Percentiles rank a stretch among this genome's conserved stretches.
These are phyloP conservation scores for Botrytis byssoidea DNA, from an alignment of 2,329 filamentous ascomycete species.

Conservation along the genomic window DNA sequence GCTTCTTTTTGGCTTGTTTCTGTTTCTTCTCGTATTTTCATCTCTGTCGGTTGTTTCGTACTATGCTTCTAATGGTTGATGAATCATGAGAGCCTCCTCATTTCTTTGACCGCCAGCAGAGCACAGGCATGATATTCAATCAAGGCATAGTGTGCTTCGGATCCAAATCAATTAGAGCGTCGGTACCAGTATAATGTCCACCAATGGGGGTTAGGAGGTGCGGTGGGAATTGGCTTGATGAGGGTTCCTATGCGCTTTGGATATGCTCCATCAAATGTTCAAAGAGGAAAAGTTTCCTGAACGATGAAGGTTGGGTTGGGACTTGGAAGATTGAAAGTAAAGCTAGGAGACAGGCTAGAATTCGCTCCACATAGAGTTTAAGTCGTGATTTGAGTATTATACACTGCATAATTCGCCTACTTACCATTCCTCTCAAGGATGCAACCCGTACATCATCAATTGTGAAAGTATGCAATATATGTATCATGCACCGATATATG, in stretches of 20 bases:
- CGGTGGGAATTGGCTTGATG: conserved; percentile 10
- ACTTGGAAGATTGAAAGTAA: not conserved
- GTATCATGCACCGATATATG: conserved; percentile 8
- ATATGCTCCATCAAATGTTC: conserved; percentile 12
- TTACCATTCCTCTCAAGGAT: not conserved
- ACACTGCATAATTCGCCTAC: conserved; percentile 15
- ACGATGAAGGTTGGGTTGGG: conserved; percentile 7
- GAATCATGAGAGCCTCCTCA: conserved; percentile 15
- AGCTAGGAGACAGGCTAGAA: not conserved
- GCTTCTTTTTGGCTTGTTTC: conserved; percentile 10
- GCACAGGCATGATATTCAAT: conserved; percentile 16
- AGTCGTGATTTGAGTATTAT: conserved; percentile 11
- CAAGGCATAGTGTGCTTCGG: conserved; percentile 20
- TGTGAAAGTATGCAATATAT: conserved; percentile 1
- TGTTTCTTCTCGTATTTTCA: conserved; percentile 17
- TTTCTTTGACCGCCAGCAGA: conserved; percentile 22
- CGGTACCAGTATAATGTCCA: conserved; percentile 13
- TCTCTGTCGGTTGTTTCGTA: conserved; percentile 15
- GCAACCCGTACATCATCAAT: conserved; percentile 15
- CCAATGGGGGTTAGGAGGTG: conserved; percentile 15
- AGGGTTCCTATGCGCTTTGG: conserved; percentile 10
- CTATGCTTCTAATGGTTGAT: conserved; percentile 18
- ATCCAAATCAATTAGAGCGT: conserved; percentile 6
- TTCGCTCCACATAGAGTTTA: conserved; percentile 12
- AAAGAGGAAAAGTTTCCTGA: conserved; percentile 15